A percentile compares a stretch with the other conserved stretches of the same genome.
Evolutionary conservation across 192 early-diverging fungal species (phyloP).

Genomic region (Funneliformis geosporum): DNA sequence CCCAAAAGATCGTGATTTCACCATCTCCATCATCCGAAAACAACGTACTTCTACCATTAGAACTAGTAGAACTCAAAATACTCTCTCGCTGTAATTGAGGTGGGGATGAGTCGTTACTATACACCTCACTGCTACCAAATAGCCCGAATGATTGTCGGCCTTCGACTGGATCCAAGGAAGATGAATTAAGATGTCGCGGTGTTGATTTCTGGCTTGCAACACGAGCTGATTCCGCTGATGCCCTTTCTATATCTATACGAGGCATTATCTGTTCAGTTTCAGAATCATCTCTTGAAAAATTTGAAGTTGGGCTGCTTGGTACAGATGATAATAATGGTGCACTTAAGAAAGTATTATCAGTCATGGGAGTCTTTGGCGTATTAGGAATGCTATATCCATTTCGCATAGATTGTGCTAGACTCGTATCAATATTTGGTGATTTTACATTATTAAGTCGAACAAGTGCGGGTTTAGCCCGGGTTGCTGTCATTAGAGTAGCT

Average conservation of each 20-base stretch:
- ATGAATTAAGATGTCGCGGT: background rate
- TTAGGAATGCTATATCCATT: background rate
- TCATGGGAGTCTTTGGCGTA: conserved; percentile 3
- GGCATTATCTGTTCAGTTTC: conserved; percentile 5
- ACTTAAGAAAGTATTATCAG: background rate
- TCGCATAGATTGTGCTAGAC: background rate
- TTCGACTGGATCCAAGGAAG: conserved; percentile 6
- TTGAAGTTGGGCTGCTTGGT: background rate
- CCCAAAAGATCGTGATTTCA: conserved; percentile 33
- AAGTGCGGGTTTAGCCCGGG: conserved; percentile 25
- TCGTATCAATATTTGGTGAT: background rate
- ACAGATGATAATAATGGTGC: conserved; percentile 8
- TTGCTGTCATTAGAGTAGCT: conserved; percentile 25
- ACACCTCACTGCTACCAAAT: conserved; percentile 23
- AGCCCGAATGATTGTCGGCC: conserved; percentile 23
- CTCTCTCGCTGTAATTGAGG: conserved; percentile 26
- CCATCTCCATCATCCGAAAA: conserved; percentile 32
- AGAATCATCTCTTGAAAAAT: background rate
- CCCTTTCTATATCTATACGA: conserved; percentile 2
- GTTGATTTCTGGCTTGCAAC: background rate
- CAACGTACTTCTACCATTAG: conserved; percentile 27
- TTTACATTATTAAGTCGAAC: conserved; percentile 27
- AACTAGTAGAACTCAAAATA: conserved; percentile 6
- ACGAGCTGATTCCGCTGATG: conserved; percentile 4
- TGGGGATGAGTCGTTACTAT: background rate